Percentiles rank a stretch among this genome's conserved stretches.
Evolutionary conservation across 106 monocot genomes (phyloP).

Genomic region (Dactylorhiza incarnata): DNA sequence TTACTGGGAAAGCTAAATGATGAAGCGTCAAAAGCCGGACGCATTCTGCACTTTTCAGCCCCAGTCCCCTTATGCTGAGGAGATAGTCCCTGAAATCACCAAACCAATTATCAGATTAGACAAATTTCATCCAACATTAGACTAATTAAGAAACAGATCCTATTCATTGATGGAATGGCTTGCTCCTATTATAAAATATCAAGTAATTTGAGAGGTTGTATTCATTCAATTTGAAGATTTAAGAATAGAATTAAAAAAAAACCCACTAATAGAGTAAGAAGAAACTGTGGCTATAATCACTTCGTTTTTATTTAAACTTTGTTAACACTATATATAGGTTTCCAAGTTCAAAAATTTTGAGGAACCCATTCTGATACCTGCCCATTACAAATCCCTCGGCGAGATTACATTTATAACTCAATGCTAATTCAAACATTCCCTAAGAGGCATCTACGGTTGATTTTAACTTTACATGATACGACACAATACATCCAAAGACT

Average conservation of each 20-base stretch:
- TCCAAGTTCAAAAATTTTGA: too few species aligned
- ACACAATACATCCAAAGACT: neutral
- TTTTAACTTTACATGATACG: neutral
- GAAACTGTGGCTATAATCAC: too few species aligned
- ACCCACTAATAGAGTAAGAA: too few species aligned
- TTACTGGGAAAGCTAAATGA: conserved; percentile 93
- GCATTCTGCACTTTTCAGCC: conserved; percentile 96
- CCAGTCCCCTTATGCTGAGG: conserved; percentile 82
- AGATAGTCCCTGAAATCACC: conserved; percentile 66
- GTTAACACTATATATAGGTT: too few species aligned
- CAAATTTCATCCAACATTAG: neutral
- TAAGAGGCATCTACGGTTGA: neutral
- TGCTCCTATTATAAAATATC: neutral
- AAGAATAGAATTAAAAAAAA: too few species aligned
- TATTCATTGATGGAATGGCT: neutral
- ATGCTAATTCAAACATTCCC: neutral
- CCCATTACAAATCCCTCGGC: too few species aligned
- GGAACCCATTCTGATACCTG: too few species aligned
- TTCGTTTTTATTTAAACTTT: too few species aligned
- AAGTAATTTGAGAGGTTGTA: too few species aligned
- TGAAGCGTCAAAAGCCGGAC: conserved; percentile 94
- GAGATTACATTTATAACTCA: neutral
- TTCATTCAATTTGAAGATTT: too few species aligned
- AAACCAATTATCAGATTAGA: neutral
- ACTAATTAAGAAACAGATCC: neutral